phyloP scores from a whole-genome alignment of 768 basidiomycete species.

The Kwoniella bestiolae region DNA sequence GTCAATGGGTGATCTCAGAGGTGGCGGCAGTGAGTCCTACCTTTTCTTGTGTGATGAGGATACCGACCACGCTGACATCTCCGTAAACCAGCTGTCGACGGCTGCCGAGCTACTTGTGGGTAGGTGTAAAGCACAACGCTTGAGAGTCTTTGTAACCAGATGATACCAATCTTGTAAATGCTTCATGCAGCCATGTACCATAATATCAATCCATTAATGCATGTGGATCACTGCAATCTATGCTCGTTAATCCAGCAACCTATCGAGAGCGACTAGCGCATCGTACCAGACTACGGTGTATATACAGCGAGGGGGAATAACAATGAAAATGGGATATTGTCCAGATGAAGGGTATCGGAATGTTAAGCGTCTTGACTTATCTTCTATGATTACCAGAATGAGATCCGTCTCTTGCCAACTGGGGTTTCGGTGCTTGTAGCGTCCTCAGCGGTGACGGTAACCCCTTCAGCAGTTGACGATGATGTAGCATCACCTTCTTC shows the following conservation, averaged over 20 bases:
- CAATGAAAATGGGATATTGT: slow-evolving; percentile 2
- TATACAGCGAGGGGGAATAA: slow-evolving; percentile 11
- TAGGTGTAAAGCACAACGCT: no score
- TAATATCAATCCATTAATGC: slow-evolving; percentile 5
- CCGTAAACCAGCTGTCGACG: slow-evolving; percentile 37
- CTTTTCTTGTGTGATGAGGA: not conserved
- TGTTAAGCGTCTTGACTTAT: not conserved
- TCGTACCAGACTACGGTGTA: slow-evolving; percentile 3
- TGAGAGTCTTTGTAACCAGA: no score
- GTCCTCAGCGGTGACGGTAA: slow-evolving; percentile 41
- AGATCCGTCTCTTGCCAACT: slow-evolving; percentile 23
- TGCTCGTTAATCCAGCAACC: not conserved
- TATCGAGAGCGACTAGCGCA: slow-evolving; percentile 10
- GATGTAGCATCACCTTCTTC: slow-evolving; percentile 7
- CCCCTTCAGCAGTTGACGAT: slow-evolving; percentile 6
- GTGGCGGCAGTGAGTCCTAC: slow-evolving; percentile 44
- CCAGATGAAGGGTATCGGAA: slow-evolving; percentile 4
- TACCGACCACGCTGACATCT: not conserved
- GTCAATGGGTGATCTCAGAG: slow-evolving; percentile 42
- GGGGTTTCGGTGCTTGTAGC: slow-evolving; percentile 18
- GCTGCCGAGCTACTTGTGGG: slow-evolving; percentile 48
- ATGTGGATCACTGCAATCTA: not conserved
- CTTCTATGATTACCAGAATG: slow-evolving; percentile 33
- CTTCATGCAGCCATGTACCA: not conserved
- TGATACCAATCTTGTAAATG: not conserved